These are phyloP conservation scores for Abrus pulchellus DNA, from an alignment of 306 rosid species.

Conservation along the genomic window DNA sequence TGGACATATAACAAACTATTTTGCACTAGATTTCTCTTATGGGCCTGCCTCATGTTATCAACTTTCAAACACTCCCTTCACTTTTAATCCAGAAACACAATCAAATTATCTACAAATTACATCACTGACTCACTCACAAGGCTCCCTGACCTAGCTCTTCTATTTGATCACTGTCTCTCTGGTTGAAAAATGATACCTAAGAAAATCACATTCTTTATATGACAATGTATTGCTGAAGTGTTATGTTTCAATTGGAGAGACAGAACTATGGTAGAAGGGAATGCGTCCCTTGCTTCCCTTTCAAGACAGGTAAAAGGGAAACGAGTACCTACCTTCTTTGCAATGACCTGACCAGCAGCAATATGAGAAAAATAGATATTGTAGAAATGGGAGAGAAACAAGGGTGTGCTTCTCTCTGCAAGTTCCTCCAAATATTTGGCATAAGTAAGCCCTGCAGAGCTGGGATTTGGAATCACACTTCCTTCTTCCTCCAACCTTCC, in stretches of 20 bases:
- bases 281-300: background rate
- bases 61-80: conserved; percentile 14
- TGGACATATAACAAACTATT: conserved; percentile 10
- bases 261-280: background rate
- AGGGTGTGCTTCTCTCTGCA: conserved; percentile 68
- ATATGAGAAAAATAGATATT: conserved; percentile 85
- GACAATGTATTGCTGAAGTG: background rate
- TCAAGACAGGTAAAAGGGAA: background rate
- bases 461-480: conserved; percentile 65
- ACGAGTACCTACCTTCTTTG: conserved; percentile 68
- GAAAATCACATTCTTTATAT: background rate
- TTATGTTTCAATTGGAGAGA: background rate
- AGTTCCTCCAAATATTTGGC: conserved; percentile 75
- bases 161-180: background rate
- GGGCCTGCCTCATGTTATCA: background rate
- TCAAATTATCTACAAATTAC: background rate
- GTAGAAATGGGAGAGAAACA: conserved; percentile 86
- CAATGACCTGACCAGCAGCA: conserved; percentile 83
- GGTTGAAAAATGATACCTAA: background rate
- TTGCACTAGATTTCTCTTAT: background rate
- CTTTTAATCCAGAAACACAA: background rate
- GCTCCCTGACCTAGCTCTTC: background rate
- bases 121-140: background rate
- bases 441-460: conserved; percentile 73
- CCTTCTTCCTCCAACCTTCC: conserved; percentile 74